Evolutionary conservation across 768 basidiomycete species (phyloP).

Genomic region (Leccinum arenicola): DNA sequence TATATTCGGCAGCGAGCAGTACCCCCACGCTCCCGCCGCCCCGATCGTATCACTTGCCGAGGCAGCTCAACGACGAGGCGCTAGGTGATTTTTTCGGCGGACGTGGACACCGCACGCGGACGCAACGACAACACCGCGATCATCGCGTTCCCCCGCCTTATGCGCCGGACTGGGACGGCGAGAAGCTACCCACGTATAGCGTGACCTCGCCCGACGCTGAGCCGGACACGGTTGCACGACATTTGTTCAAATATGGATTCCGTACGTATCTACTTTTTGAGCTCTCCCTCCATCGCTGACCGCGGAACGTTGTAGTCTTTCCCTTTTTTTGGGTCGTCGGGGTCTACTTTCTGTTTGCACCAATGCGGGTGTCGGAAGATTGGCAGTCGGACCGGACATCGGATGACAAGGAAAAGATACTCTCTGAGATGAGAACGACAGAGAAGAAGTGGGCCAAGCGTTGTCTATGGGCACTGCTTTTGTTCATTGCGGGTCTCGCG

Average conservation of each 20-base stretch:
- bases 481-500: conserved; percentile 40
- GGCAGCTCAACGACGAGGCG: conserved; percentile 30
- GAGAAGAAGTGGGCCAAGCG: conserved; percentile 58
- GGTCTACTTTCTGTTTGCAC: conserved; percentile 51
- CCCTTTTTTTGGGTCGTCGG: conserved; percentile 62
- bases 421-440: conserved; percentile 43
- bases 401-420: conserved; percentile 45
- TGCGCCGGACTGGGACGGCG: conserved; percentile 37
- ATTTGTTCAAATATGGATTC: conserved; percentile 63
- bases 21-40: conserved; percentile 23
- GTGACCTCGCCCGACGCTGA: conserved; percentile 34
- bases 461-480: conserved; percentile 52
- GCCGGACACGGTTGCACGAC: conserved; percentile 54
- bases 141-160: conserved; percentile 41
- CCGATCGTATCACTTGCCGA: conserved; percentile 19
- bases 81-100: conserved; percentile 33
- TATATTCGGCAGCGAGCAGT: conserved; percentile 14
- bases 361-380: conserved; percentile 45
- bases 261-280: conserved; percentile 34
- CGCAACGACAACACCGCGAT: conserved; percentile 1
- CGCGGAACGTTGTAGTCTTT: conserved; percentile 41
- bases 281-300: not conserved
- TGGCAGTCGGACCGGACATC: conserved; percentile 59
- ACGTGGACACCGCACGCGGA: conserved; percentile 23
- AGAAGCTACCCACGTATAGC: conserved; percentile 18